Base-by-base conservation (phyloP, 768 basidiomycete genomes). In the Harrya chromipes region DNA sequence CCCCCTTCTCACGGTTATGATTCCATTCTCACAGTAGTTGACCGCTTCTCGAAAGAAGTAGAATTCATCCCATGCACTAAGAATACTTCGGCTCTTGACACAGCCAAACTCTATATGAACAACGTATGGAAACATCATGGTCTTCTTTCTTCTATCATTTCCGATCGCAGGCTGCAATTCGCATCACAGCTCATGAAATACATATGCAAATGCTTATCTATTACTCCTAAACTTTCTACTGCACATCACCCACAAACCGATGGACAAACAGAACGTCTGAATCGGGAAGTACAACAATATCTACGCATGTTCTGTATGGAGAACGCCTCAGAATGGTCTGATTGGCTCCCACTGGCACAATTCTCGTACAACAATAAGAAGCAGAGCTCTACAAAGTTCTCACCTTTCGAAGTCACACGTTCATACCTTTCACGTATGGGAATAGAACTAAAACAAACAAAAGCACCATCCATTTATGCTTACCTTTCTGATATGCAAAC, bases 181-280 rank as follows among this genome's bases (percentile, higher is more conserved):
- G 8, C 34, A 23, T 46, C 8, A 1, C 17, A 36, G 37, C 2
- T 23, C 1, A 46, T 46, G 40, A 27, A 23, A 12, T 14, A 16
- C 11, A 2, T 40, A 2, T 40, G 40, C 16, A 26, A 16, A 16
- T 1, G 3, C 26, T 37, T 19, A 37, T 46, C 5, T 20, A 46
- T 2, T 45, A n/a, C n/a, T n/a, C n/a, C 53, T 43, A 55, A 52
- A 4, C 40, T 71, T 0, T 66, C 72, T 1, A 69, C 69, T 0
- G 54, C 67, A 0, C 64, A 71, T 40, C 74, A 75, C 46, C 73
- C 70, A 0, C 70, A 74, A 50, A 65, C 70, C 0, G 67, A 76
- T 49, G 69, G 72, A 1, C 69, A 72, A 29, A 67, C 64, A 0
- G 65, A 73, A 27, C 16, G 36, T 1, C 8, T 46, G 1, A 37